phyloP scores from a whole-genome alignment of 208 protist species.

The Acanthamoeba culbertsoni region DNA sequence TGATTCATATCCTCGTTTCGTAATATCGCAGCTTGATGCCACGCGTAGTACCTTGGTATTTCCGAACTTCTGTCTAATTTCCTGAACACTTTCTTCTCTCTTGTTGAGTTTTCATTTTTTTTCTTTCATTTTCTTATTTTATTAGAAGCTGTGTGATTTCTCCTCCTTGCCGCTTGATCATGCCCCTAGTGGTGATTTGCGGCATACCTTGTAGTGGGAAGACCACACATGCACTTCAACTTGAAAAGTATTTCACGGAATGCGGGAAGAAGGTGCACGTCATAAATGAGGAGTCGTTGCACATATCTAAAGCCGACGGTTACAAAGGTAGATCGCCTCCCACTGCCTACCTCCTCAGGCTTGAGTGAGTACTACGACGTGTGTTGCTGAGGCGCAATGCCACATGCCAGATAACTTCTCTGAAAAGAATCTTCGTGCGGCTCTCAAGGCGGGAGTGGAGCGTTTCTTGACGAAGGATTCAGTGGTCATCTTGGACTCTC shows the following conservation, averaged over 20 bases:
- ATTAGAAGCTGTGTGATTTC: neutral
- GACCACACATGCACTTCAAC: conserved; percentile 28
- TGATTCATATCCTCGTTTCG: neutral
- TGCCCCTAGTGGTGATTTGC: conserved; percentile 71
- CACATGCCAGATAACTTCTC: neutral
- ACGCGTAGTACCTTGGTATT: no score
- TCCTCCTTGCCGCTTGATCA: neutral
- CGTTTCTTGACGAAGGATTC: conserved; percentile 63
- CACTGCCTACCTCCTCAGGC: no score
- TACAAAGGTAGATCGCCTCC: conserved; percentile 59
- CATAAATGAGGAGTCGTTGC: conserved; percentile 75
- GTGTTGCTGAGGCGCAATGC: neutral
- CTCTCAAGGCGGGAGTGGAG: conserved; percentile 71
- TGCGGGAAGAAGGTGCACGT: conserved; percentile 66
- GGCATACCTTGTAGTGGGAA: conserved; percentile 69
- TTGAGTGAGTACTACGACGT: no score
- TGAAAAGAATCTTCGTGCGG: conserved; percentile 73
- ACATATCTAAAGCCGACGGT: conserved; percentile 65
- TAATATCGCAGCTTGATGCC: neutral
- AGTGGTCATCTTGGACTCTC: conserved; percentile 78
- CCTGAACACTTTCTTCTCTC: no score
- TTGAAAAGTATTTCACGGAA: conserved; percentile 51
- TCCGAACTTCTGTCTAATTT: no score
- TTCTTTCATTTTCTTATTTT: conserved; percentile 41
- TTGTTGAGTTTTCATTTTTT: no score